Evolutionary conservation across 2,329 filamentous ascomycete genomes (phyloP).

Genomic region (Alternaria panax): DNA sequence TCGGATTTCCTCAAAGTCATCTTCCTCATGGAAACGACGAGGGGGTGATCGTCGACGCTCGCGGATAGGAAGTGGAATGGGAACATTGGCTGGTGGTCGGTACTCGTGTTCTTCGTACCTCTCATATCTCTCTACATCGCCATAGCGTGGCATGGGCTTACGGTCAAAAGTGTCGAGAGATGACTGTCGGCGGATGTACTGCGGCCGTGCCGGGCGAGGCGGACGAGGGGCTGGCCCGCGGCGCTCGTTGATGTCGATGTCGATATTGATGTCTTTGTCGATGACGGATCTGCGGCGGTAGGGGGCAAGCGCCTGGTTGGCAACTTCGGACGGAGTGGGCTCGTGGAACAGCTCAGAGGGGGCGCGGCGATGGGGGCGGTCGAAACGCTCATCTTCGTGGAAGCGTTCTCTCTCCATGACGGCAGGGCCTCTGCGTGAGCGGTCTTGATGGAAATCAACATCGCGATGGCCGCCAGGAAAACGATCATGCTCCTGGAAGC

Average conservation of each 20-base stretch:
- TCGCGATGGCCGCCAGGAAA: constrained; percentile 52
- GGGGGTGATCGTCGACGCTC: constrained; percentile 58
- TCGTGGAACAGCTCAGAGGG: constrained; percentile 58
- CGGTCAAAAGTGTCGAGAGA: constrained; percentile 91
- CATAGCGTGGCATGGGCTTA: constrained; percentile 66
- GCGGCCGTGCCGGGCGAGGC: constrained; percentile 72
- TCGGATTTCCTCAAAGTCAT: constrained; percentile 67
- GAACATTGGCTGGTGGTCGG: constrained; percentile 71
- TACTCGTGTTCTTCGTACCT: constrained; percentile 58
- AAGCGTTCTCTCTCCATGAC: constrained; percentile 60
- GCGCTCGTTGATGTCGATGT: constrained; percentile 50
- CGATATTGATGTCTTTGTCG: constrained; percentile 63
- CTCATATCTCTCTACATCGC: constrained; percentile 60
- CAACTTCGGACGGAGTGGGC: constrained; percentile 55
- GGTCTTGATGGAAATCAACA: constrained; percentile 53
- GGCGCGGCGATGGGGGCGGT: constrained; percentile 44
- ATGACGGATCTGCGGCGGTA: constrained; percentile 66
- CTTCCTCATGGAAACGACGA: constrained; percentile 70
- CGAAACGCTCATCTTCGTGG: constrained; percentile 63
- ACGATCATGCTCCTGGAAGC: constrained; percentile 55
- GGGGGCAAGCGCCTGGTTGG: constrained; percentile 62
- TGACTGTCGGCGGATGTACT: constrained; percentile 79
- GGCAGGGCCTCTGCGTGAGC: constrained; percentile 50
- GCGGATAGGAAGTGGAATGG: constrained; percentile 68
- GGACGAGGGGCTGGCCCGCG: constrained; percentile 48